phyloP scores from a whole-genome alignment of 257 asterid species.

The Phtheirospermum japonicum region DNA sequence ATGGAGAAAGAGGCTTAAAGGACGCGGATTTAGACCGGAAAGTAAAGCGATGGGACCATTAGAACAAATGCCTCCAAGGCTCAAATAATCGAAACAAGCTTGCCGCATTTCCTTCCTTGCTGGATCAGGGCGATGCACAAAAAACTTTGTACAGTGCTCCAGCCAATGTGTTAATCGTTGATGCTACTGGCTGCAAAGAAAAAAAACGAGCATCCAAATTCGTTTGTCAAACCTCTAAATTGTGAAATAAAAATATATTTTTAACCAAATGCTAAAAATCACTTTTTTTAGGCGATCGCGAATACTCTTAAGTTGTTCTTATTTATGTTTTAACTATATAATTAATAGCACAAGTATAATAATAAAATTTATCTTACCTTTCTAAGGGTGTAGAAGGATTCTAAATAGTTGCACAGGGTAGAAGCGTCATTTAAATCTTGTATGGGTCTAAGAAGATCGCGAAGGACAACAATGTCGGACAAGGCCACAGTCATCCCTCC shows the following conservation, averaged over 20 bases:
- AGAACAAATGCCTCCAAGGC: conserved; percentile 63
- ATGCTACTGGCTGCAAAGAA: conserved; percentile 70
- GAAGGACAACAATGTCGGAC: conserved; percentile 55
- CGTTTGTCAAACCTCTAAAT: background rate
- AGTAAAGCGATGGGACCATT: conserved; percentile 61
- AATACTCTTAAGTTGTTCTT: background rate
- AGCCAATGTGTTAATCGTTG: conserved; percentile 77
- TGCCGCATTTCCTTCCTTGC: conserved; percentile 67
- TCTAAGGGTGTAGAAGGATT: conserved; percentile 61
- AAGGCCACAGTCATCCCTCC: conserved; percentile 79
- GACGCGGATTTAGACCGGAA: conserved; percentile 73
- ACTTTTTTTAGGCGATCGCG: too few species aligned
- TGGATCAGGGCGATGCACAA: conserved; percentile 68
- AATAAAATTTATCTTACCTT: conserved; percentile 36
- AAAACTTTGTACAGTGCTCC: conserved; percentile 72
- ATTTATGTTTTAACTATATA: background rate
- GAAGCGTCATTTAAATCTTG: conserved; percentile 41
- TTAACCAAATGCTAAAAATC: too few species aligned
- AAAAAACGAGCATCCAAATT: background rate
- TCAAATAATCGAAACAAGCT: conserved; percentile 69
- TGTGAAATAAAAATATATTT: too few species aligned
- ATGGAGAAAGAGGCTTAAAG: conserved; percentile 60
- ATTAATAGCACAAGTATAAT: too few species aligned
- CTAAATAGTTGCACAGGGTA: conserved; percentile 47
- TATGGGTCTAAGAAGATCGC: conserved; percentile 57